Percentiles rank a stretch among this genome's conserved stretches.
Evolutionary conservation across 176 grass and related monocot species (phyloP).

Genomic region (Oryza meyeriana): DNA sequence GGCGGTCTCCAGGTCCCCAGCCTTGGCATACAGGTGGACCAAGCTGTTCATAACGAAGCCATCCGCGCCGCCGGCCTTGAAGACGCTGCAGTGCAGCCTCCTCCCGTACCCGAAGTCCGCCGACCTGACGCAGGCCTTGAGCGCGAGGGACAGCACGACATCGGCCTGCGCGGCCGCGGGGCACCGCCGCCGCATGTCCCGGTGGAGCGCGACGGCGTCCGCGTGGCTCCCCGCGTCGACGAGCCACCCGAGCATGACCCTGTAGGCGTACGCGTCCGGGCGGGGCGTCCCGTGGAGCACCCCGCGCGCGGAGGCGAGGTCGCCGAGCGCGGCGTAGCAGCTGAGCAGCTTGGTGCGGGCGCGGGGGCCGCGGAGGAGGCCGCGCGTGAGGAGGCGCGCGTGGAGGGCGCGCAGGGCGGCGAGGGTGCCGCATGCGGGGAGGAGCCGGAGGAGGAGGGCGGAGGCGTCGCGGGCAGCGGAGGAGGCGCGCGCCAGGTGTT

Average conservation of each 20-base stretch:
- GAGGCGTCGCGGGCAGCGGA: not conserved
- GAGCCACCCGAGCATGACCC: slow-evolving; percentile 40
- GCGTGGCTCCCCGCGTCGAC: slow-evolving; percentile 25
- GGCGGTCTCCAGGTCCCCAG: slow-evolving; percentile 37
- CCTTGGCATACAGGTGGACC: slow-evolving; percentile 56
- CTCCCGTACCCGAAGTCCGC: slow-evolving; percentile 43
- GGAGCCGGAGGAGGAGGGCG: slow-evolving; percentile 29
- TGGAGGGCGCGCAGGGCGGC: slow-evolving; percentile 44
- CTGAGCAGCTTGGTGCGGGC: slow-evolving; percentile 63
- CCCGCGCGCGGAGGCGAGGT: slow-evolving; percentile 45
- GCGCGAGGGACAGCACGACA: slow-evolving; percentile 49
- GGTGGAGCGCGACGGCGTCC: slow-evolving; percentile 33
- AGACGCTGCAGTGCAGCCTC: slow-evolving; percentile 34
- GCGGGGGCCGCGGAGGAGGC: slow-evolving; percentile 24
- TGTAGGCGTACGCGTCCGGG: slow-evolving; percentile 55
- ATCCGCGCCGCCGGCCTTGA: slow-evolving; percentile 44
- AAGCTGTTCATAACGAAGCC: slow-evolving; percentile 54
- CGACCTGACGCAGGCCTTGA: slow-evolving; percentile 53
- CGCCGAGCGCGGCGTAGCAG: slow-evolving; percentile 49
- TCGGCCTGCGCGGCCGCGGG: slow-evolving; percentile 23
- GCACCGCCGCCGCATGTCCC: slow-evolving; percentile 25
- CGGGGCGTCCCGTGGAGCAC: slow-evolving; percentile 48
- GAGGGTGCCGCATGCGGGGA: slow-evolving; percentile 39
- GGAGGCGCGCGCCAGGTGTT: slow-evolving; percentile 15
- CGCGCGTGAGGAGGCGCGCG: slow-evolving; percentile 34